Conservation (phyloP, 139 green algal species). For the Asterochloris erici region DNA sequence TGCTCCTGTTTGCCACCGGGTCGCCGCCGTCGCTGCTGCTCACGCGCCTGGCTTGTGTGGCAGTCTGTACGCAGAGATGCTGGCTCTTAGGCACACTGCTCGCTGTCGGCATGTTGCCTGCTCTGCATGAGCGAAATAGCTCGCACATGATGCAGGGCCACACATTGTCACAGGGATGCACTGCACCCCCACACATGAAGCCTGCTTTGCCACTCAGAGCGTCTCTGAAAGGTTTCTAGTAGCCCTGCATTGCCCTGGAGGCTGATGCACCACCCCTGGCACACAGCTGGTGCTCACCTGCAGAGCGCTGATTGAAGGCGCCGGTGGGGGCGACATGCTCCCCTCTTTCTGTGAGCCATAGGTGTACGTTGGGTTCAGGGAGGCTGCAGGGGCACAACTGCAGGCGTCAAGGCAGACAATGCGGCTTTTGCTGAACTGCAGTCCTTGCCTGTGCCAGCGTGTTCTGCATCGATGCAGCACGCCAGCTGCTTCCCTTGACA, state of each 20-base stretch:
- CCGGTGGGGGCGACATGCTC: not conserved
- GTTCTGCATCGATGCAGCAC: no score
- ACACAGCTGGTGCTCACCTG: not conserved
- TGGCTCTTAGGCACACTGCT: not conserved
- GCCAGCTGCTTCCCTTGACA: no score
- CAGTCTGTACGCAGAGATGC: constrained; percentile 3
- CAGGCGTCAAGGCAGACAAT: no score
- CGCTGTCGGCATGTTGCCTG: not conserved
- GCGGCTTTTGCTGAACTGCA: no score
- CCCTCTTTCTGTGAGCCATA: constrained; percentile 40
- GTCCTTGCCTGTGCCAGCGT: no score
- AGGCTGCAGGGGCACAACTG: constrained; percentile 25
- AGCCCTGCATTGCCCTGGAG: not conserved
- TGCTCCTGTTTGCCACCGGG: not conserved
- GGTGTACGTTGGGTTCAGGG: constrained; percentile 53
- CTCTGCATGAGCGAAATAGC: not conserved
- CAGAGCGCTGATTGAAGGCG: constrained; percentile 6
- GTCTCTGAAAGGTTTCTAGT: not conserved
- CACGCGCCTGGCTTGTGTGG: not conserved
- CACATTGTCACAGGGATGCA: not conserved
- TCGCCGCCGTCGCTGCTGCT: not conserved
- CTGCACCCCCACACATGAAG: not conserved
- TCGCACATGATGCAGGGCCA: not conserved
- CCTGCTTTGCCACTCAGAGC: not conserved
- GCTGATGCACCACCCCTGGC: not conserved